Percentiles rank a stretch among this genome's conserved stretches.
phyloP scores from a whole-genome alignment of 768 basidiomycete genomes.

The Russula vinacea region DNA sequence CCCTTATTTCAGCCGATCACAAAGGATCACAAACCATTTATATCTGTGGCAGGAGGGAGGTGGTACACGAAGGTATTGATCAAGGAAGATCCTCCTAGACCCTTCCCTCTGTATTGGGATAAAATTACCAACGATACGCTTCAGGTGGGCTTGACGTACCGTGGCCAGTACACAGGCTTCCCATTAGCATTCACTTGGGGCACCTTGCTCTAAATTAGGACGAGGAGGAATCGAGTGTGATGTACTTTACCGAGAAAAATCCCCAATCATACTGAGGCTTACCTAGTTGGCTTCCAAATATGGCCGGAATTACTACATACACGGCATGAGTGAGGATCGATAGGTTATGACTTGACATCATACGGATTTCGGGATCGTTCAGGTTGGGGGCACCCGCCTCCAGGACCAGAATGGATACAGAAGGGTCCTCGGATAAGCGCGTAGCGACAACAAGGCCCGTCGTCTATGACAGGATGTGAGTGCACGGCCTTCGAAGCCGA shows the following conservation, averaged over 20 bases:
- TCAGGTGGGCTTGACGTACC: conserved; percentile 2
- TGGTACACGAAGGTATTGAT: conserved; percentile 29
- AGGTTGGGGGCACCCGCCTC: conserved; percentile 26
- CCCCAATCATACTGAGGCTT: conserved; percentile 22
- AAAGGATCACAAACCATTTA: conserved; percentile 26
- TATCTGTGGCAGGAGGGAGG: conserved; percentile 20
- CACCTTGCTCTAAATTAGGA: conserved; percentile 4
- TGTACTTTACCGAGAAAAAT: conserved; percentile 13
- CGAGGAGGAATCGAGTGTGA: not conserved
- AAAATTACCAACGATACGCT: not conserved
- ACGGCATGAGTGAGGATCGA: not conserved
- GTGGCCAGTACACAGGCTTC: not conserved
- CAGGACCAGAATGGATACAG: conserved; percentile 25
- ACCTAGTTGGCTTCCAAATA: not conserved
- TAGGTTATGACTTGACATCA: too few species aligned
- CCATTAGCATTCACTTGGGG: conserved; percentile 19
- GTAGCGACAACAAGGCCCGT: conserved; percentile 28
- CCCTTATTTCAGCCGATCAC: not conserved
- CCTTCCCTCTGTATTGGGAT: conserved; percentile 31
- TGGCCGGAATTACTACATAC: conserved; percentile 7
- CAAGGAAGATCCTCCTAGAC: conserved; percentile 31
- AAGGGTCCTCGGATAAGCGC: conserved; percentile 27
- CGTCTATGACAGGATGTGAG: conserved; percentile 15
- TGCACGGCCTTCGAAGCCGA: not conserved
- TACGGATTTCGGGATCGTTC: conserved; percentile 23